phyloP scores from a whole-genome alignment of 148 eudicot species.

The Rhododendron williamsianum region DNA sequence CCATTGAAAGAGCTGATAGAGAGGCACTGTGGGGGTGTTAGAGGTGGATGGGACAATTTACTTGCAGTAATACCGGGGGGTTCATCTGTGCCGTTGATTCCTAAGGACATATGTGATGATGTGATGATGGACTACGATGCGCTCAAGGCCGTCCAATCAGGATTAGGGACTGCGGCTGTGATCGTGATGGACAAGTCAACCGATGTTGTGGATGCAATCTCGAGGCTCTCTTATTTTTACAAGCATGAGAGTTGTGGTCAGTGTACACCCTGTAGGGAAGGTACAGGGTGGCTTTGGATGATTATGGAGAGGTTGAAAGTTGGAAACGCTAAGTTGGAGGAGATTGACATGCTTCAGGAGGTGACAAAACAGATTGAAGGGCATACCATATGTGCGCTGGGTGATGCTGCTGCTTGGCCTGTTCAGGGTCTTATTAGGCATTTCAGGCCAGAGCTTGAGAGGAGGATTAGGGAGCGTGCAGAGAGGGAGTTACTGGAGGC shows the following conservation, averaged over 20 bases:
- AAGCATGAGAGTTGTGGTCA: conserved; percentile 96
- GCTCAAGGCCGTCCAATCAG: conserved; percentile 80
- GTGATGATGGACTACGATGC: conserved; percentile 97
- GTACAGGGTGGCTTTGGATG: conserved; percentile 91
- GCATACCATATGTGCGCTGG: conserved; percentile 91
- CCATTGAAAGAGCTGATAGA: conserved; percentile 83
- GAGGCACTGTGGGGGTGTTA: conserved; percentile 92
- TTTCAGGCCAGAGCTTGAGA: conserved; percentile 87
- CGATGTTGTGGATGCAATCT: conserved; percentile 88
- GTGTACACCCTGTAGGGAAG: conserved; percentile 92
- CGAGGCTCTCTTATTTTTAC: conserved; percentile 87
- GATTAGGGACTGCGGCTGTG: conserved; percentile 90
- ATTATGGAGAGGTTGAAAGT: conserved; percentile 86
- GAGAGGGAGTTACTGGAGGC: conserved; percentile 70
- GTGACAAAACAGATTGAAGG: conserved; percentile 97
- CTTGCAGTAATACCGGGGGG: conserved; percentile 97
- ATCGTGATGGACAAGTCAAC: conserved; percentile 97
- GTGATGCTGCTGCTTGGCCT: conserved; percentile 99
- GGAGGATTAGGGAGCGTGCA: conserved; percentile 81
- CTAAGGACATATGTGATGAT: conserved; percentile 77
- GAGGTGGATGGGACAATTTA: conserved; percentile 96
- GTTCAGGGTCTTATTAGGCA: conserved; percentile 97
- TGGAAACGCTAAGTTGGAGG: conserved; percentile 87
- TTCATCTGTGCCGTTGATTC: conserved; percentile 83
- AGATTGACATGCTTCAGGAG: conserved; percentile 94